These are phyloP conservation scores for Moesziomyces sp. DNA, from an alignment of 1,284 basidiomycete genomes.

Conservation along the genomic window DNA sequence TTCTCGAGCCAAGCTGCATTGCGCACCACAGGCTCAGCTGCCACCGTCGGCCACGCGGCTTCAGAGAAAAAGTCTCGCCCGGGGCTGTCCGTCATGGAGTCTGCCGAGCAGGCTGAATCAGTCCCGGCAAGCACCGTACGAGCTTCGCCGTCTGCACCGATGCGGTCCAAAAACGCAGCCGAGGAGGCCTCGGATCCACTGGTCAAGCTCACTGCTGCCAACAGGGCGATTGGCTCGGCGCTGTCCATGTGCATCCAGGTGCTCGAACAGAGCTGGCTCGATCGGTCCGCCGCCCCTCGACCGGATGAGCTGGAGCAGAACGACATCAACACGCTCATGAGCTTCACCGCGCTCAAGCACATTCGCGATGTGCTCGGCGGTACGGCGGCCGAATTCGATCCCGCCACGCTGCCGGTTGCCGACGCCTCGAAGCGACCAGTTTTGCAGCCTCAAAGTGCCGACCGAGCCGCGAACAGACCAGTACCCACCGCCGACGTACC, in stretches of 20 bases:
- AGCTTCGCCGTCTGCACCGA: neutral
- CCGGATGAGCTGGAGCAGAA: slow-evolving; percentile 17
- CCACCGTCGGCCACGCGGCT: slow-evolving; percentile 25
- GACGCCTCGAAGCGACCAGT: neutral
- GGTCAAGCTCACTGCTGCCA: slow-evolving; percentile 29
- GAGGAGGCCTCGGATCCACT: slow-evolving; percentile 20
- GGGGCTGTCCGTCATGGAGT: slow-evolving; percentile 2
- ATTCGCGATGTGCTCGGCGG: slow-evolving; percentile 57
- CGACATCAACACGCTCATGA: slow-evolving; percentile 48
- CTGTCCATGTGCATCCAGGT: slow-evolving; percentile 43
- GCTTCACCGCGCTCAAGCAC: slow-evolving; percentile 59
- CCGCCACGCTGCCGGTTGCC: slow-evolving; percentile 27
- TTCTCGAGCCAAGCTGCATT: slow-evolving; percentile 22
- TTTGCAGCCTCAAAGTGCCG: neutral
- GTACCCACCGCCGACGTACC: no score
- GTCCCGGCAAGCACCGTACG: neutral
- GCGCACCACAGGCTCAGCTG: slow-evolving; percentile 6
- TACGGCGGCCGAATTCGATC: slow-evolving; percentile 49
- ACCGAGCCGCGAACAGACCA: neutral
- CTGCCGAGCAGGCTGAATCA: neutral
- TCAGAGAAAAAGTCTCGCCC: slow-evolving; percentile 6
- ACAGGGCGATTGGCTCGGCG: slow-evolving; percentile 49
- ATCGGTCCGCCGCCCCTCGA: neutral
- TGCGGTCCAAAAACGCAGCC: slow-evolving; percentile 1
- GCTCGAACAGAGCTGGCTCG: slow-evolving; percentile 43